Evolutionary conservation across 2,329 filamentous ascomycete genomes (phyloP).

Genomic region (Talaromyces sp.): DNA sequence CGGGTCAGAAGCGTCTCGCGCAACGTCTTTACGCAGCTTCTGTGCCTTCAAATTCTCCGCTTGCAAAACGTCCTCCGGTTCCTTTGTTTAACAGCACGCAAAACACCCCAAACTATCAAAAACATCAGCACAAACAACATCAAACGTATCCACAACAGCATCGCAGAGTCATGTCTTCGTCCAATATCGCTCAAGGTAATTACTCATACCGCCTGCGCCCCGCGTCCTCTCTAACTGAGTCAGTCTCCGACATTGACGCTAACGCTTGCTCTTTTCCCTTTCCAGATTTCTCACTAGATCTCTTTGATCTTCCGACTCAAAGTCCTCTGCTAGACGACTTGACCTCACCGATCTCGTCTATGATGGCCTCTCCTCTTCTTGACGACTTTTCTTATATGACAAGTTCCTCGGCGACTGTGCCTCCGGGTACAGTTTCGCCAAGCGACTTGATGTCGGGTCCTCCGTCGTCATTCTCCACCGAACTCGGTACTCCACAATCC

Average conservation of each 20-base stretch:
- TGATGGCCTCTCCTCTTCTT: constrained; percentile 19
- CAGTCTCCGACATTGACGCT: constrained; percentile 4
- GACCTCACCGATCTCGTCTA: constrained; percentile 21
- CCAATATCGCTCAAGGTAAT: constrained; percentile 36
- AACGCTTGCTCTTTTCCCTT: not conserved
- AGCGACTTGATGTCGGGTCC: constrained; percentile 78
- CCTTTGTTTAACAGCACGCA: constrained; percentile 34
- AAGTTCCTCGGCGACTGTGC: constrained; percentile 29
- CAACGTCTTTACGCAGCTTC: constrained; percentile 34
- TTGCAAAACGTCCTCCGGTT: constrained; percentile 35
- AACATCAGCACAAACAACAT: constrained; percentile 3
- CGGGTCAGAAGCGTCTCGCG: constrained; percentile 26
- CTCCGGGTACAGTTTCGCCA: constrained; percentile 68
- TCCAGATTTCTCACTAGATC: constrained; percentile 14
- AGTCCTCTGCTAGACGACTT: constrained; percentile 13
- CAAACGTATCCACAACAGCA: constrained; percentile 20
- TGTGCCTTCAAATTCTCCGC: constrained; percentile 35
- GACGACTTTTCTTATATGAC: constrained; percentile 31
- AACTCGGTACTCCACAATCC: constrained; percentile 70
- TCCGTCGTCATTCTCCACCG: constrained; percentile 74
- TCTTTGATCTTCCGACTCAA: constrained; percentile 12
- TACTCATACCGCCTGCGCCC: constrained; percentile 23
- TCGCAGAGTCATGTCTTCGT: constrained; percentile 38
- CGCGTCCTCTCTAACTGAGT: constrained; percentile 23
- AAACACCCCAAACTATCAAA: constrained; percentile 20